Percentiles rank a stretch among this genome's conserved stretches.
phyloP scores from a whole-genome alignment of 139 green algal species.

The Asterochloris erici region DNA sequence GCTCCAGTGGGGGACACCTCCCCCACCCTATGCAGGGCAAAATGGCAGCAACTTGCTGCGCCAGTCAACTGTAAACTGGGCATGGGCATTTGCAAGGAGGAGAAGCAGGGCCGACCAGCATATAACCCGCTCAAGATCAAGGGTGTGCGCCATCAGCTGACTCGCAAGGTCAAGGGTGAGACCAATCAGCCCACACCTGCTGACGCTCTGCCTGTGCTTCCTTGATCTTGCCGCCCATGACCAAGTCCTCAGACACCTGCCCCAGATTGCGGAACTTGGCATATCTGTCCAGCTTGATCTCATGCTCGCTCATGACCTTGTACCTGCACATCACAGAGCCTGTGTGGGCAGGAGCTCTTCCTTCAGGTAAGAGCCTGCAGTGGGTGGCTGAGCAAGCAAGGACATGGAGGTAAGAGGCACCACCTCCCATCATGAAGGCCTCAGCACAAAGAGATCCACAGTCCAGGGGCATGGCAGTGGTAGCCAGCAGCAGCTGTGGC shows the following conservation, averaged over 20 bases:
- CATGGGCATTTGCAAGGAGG: not conserved
- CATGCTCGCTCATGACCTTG: conserved; percentile 57
- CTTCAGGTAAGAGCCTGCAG: no score
- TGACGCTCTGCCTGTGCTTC: conserved; percentile 44
- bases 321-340: conserved; percentile 40
- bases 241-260: conserved; percentile 71
- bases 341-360: no score
- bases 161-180: not conserved
- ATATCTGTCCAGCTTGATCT: conserved; percentile 86
- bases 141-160: not conserved
- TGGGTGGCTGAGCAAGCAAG: no score
- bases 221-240: conserved; percentile 65
- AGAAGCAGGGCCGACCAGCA: not conserved
- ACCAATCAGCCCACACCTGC: not conserved
- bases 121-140: not conserved
- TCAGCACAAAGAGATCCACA: no score
- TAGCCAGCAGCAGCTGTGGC: conserved; percentile 24
- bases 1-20: not conserved
- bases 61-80: not conserved
- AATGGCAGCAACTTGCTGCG: not conserved
- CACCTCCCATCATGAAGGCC: no score
- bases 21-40: not conserved
- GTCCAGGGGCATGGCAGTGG: not conserved
- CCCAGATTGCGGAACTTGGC: conserved; percentile 82
- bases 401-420: no score